Percentiles rank a stretch among this genome's conserved stretches.
Conservation (phyloP, 2,329 filamentous ascomycete genomes). For the Aspergillus tubingensis region DNA sequence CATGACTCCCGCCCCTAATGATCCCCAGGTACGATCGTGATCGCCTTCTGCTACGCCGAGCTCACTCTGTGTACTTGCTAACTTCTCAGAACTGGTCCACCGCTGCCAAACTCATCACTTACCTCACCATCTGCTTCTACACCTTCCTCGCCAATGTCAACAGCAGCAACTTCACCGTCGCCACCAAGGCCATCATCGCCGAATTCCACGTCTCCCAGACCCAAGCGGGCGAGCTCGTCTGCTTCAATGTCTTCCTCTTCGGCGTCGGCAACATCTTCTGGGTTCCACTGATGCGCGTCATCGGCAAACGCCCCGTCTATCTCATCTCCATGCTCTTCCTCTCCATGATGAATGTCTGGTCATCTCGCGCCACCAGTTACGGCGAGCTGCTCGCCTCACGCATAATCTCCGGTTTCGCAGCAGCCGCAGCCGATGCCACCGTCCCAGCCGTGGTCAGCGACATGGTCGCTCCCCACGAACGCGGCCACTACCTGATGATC, state of each 20-base stretch:
- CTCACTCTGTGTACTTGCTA: background rate
- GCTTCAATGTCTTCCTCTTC: slow-evolving; percentile 30
- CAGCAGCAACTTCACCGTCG: slow-evolving; percentile 42
- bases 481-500: slow-evolving; percentile 42
- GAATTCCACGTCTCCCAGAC: slow-evolving; percentile 31
- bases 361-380: slow-evolving; percentile 28
- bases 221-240: slow-evolving; percentile 27
- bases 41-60: background rate
- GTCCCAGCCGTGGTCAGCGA: slow-evolving; percentile 40
- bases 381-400: slow-evolving; percentile 29
- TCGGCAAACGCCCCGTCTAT: slow-evolving; percentile 43
- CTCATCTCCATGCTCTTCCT: slow-evolving; percentile 36
- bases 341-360: slow-evolving; percentile 40
- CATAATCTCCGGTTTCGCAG: slow-evolving; percentile 30
- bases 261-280: slow-evolving; percentile 29
- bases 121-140: slow-evolving; percentile 41
- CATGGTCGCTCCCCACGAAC: slow-evolving; percentile 37
- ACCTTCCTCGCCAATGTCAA: slow-evolving; percentile 45
- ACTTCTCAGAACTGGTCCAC: slow-evolving; percentile 25
- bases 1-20: slow-evolving; percentile 12
- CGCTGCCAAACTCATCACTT: slow-evolving; percentile 28
- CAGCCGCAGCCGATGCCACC: slow-evolving; percentile 38
- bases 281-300: slow-evolving; percentile 28
- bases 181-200: slow-evolving; percentile 33
- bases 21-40: slow-evolving; percentile 21